A percentile compares a stretch with the other conserved stretches of the same genome.
Conservation (phyloP, 352 stramenopile genomes). For the Globisporangium okanoganense region DNA sequence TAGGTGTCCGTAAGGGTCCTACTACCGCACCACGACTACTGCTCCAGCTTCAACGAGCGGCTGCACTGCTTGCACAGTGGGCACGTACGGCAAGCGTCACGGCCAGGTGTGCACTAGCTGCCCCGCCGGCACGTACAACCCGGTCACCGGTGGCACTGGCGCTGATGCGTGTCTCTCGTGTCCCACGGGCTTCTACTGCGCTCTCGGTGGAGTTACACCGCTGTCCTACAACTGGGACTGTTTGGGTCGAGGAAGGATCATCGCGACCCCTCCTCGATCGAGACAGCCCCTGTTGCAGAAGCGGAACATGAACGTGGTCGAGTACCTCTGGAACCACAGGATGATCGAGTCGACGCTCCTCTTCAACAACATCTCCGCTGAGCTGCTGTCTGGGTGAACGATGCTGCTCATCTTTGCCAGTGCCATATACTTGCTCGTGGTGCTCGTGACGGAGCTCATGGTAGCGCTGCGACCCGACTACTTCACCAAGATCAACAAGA, state of each 20-base stretch:
- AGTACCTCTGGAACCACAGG: constrained; percentile 80
- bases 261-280: not conserved
- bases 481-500: constrained; percentile 50
- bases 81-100: constrained; percentile 32
- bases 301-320: constrained; percentile 40
- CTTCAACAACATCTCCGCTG: constrained; percentile 45
- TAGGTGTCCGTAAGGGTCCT: constrained; percentile 28
- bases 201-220: constrained; percentile 15
- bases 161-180: constrained; percentile 33
- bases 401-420: constrained; percentile 53
- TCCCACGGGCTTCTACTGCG: constrained; percentile 40
- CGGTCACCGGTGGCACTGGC: constrained; percentile 20
- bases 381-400: constrained; percentile 46
- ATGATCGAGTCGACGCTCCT: constrained; percentile 69
- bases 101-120: constrained; percentile 31
- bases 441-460: constrained; percentile 59
- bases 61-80: constrained; percentile 33
- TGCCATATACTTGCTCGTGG: constrained; percentile 55
- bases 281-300: constrained; percentile 8
- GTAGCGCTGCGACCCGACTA: constrained; percentile 63
- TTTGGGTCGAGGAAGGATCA: no score
- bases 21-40: constrained; percentile 5
- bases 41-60: constrained; percentile 11
- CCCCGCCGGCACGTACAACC: constrained; percentile 45
- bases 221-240: no score